phyloP scores from a whole-genome alignment of 257 asterid species.

The Lycium ferocissimum region DNA sequence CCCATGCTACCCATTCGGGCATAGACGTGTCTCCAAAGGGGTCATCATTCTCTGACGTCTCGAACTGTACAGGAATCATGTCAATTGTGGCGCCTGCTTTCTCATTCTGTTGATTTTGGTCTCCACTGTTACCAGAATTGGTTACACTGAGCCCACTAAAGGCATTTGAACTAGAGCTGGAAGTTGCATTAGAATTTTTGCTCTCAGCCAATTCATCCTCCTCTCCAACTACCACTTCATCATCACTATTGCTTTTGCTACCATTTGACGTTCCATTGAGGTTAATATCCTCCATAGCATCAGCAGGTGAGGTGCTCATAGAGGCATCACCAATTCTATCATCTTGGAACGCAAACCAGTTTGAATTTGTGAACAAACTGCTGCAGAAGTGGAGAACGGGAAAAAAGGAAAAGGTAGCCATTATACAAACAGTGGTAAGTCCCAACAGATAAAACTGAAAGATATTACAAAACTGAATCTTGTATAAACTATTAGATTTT shows the following conservation, averaged over 20 bases:
- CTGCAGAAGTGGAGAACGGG: slow-evolving; percentile 43
- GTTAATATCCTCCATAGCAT: slow-evolving; percentile 62
- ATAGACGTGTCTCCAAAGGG: slow-evolving; percentile 81
- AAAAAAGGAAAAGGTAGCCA: not conserved
- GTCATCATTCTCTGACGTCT: slow-evolving; percentile 69
- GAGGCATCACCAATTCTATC: slow-evolving; percentile 60
- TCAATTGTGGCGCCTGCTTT: slow-evolving; percentile 51
- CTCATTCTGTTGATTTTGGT: slow-evolving; percentile 38
- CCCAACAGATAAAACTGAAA: slow-evolving; percentile 1
- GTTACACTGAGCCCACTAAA: slow-evolving; percentile 41
- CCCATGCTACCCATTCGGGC: slow-evolving; percentile 98
- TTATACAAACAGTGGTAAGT: not conserved
- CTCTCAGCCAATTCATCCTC: slow-evolving; percentile 70
- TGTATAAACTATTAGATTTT: not conserved
- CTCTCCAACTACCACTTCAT: slow-evolving; percentile 93
- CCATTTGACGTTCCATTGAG: slow-evolving; percentile 61
- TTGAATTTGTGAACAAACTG: slow-evolving; percentile 97
- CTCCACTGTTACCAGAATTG: slow-evolving; percentile 41
- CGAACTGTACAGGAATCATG: slow-evolving; percentile 61
- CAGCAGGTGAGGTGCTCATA: slow-evolving; percentile 63
- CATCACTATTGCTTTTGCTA: slow-evolving; percentile 67
- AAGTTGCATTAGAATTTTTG: slow-evolving; percentile 47
- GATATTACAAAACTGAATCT: slow-evolving; percentile 11
- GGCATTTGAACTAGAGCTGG: slow-evolving; percentile 40
- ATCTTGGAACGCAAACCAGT: slow-evolving; percentile 99